These are phyloP conservation scores for Wallacemonas collosoma DNA, from an alignment of 208 protist genomes.

Conservation along the genomic window DNA sequence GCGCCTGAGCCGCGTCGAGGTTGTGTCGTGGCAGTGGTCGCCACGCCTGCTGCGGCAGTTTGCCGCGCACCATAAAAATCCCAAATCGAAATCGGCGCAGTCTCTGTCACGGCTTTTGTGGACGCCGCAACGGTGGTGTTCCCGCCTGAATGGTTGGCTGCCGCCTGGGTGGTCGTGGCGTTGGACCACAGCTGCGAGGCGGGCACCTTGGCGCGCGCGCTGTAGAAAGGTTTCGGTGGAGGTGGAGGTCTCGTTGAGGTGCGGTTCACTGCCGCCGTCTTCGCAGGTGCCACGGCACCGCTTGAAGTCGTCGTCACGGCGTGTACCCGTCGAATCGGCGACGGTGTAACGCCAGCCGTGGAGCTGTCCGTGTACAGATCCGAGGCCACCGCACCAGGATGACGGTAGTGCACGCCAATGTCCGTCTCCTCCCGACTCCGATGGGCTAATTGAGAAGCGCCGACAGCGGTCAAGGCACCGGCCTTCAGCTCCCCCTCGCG, in stretches of 20 bases:
- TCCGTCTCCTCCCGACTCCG: constrained; percentile 10
- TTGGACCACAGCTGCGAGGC: constrained; percentile 6
- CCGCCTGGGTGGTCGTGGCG: background rate
- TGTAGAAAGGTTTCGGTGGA: background rate
- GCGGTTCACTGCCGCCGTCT: too few relatives aligned
- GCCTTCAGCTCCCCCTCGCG: background rate
- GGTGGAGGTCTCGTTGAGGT: background rate
- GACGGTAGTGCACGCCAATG: constrained; percentile 8
- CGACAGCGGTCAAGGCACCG: background rate
- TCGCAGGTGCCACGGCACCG: too few relatives aligned
- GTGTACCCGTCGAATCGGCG: background rate
- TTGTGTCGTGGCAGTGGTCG: background rate
- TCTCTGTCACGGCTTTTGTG: too few relatives aligned
- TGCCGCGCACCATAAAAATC: too few relatives aligned
- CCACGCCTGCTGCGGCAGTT: background rate
- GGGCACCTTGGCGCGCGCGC: background rate
- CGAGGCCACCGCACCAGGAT: background rate
- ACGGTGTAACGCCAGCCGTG: background rate
- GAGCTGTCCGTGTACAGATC: constrained; percentile 7
- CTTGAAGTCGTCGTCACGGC: too few relatives aligned
- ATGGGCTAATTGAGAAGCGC: background rate
- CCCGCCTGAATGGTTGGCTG: too few relatives aligned
- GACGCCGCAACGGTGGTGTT: background rate
- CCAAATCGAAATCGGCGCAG: too few relatives aligned
- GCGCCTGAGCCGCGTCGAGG: constrained; percentile 1